A percentile compares a stretch with the other conserved stretches of the same genome.
These are phyloP conservation scores for Fusarium robinianum DNA, from an alignment of 2,329 filamentous ascomycete genomes.

Conservation along the genomic window DNA sequence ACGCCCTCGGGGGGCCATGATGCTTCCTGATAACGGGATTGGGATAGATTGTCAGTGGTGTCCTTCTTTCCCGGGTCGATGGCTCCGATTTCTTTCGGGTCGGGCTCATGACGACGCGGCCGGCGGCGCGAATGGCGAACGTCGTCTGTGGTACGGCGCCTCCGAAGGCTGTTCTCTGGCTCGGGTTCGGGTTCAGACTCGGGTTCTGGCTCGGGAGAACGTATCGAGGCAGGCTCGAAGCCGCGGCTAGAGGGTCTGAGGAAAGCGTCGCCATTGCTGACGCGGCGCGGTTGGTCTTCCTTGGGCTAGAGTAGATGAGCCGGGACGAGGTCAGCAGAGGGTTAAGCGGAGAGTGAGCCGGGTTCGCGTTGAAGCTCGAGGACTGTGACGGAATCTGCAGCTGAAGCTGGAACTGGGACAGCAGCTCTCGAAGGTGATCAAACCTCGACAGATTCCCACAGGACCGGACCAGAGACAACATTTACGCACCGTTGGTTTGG, in stretches of 20 bases:
- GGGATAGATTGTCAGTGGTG: too few species aligned
- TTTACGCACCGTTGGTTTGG: slow-evolving; percentile 31
- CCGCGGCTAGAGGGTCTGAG: slow-evolving; percentile 17
- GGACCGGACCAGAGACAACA: background rate
- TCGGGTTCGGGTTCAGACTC: slow-evolving; percentile 26
- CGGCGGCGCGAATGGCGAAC: slow-evolving; percentile 17
- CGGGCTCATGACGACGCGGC: slow-evolving; percentile 43
- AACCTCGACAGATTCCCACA: background rate
- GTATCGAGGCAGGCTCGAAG: slow-evolving; percentile 46
- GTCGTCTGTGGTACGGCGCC: slow-evolving; percentile 23
- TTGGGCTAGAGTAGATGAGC: slow-evolving; percentile 24
- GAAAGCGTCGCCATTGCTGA: slow-evolving; percentile 23
- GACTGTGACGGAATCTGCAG: too few species aligned
- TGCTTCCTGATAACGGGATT: too few species aligned
- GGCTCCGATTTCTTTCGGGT: too few species aligned
- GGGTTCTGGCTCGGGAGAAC: slow-evolving; percentile 34
- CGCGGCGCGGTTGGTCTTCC: slow-evolving; percentile 28
- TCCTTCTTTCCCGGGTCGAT: too few species aligned
- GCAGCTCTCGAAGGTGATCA: slow-evolving; percentile 4
- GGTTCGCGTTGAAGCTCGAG: too few species aligned
- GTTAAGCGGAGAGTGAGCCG: background rate
- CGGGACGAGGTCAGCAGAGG: slow-evolving; percentile 17
- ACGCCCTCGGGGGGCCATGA: slow-evolving; percentile 63
- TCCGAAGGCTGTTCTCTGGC: slow-evolving; percentile 22
- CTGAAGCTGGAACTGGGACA: slow-evolving; percentile 16